A percentile compares a stretch with the other conserved stretches of the same genome.
Evolutionary conservation across 306 rosid species (phyloP).

Genomic region (Pterocarpus santalinus): DNA sequence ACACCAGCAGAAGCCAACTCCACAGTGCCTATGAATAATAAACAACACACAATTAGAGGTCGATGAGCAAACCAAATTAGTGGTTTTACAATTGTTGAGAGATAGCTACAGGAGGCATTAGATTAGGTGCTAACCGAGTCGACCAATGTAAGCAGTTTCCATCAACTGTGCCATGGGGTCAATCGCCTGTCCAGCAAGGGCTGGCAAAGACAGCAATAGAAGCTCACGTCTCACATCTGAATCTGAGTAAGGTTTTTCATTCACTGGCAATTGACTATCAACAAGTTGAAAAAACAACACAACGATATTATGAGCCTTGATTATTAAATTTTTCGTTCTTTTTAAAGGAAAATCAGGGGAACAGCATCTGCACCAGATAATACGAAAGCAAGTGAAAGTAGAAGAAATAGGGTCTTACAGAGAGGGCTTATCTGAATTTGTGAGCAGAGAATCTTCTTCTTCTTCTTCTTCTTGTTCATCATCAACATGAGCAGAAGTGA

Average conservation of each 20-base stretch:
- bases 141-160: constrained; percentile 98
- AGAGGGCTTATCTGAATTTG: constrained; percentile 37
- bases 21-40: constrained; percentile 64
- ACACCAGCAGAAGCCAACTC: constrained; percentile 97
- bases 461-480: constrained; percentile 30
- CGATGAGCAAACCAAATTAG: not conserved
- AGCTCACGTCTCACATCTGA: constrained; percentile 77
- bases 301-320: not conserved
- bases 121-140: constrained; percentile 63
- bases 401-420: constrained; percentile 54
- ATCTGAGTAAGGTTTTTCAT: constrained; percentile 28
- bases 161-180: constrained; percentile 90
- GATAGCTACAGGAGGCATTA: not conserved
- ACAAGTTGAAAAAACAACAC: constrained; percentile 16
- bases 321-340: not conserved
- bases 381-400: not conserved
- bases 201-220: constrained; percentile 74
- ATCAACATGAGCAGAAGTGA: constrained; percentile 55
- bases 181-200: constrained; percentile 89
- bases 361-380: not conserved
- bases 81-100: not conserved
- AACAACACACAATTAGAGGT: not conserved
- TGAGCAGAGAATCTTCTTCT: constrained; percentile 17
- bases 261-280: constrained; percentile 57
- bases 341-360: not conserved